A percentile compares a stretch with the other conserved stretches of the same genome.
These are phyloP conservation scores for Quercus mongolica DNA, from an alignment of 306 rosid genomes.

Conservation along the genomic window DNA sequence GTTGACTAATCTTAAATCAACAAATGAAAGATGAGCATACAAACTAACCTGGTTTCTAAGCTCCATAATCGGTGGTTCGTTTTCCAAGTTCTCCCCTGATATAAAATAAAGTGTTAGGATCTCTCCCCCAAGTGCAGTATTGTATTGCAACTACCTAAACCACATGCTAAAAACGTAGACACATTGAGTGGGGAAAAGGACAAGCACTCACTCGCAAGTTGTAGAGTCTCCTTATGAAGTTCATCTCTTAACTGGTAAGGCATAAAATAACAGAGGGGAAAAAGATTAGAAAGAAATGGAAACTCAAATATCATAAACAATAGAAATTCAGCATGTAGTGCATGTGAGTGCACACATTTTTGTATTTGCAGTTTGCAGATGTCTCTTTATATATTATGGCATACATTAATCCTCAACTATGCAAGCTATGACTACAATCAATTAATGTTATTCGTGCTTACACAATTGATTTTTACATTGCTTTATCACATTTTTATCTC, in stretches of 20 bases:
- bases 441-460: neutral
- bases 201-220: slow-evolving; percentile 73
- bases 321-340: neutral
- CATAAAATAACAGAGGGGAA: neutral
- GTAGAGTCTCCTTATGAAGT: slow-evolving; percentile 67
- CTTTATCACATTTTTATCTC: neutral
- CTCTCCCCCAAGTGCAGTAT: slow-evolving; percentile 1
- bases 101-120: slow-evolving; percentile 11
- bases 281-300: neutral
- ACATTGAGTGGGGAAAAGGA: neutral
- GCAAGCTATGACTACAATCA: neutral
- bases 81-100: slow-evolving; percentile 81
- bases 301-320: neutral
- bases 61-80: slow-evolving; percentile 84
- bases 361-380: neutral
- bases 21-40: neutral
- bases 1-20: neutral
- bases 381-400: neutral
- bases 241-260: slow-evolving; percentile 50
- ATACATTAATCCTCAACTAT: neutral
- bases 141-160: neutral
- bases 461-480: neutral
- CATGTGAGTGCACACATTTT: neutral
- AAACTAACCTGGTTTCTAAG: slow-evolving; percentile 78
- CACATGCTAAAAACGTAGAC: neutral